Evolutionary conservation across 331 rosid genomes (phyloP), one percentile per base, ranked within the genome.

Genomic region (Spiraea crenata): DNA sequence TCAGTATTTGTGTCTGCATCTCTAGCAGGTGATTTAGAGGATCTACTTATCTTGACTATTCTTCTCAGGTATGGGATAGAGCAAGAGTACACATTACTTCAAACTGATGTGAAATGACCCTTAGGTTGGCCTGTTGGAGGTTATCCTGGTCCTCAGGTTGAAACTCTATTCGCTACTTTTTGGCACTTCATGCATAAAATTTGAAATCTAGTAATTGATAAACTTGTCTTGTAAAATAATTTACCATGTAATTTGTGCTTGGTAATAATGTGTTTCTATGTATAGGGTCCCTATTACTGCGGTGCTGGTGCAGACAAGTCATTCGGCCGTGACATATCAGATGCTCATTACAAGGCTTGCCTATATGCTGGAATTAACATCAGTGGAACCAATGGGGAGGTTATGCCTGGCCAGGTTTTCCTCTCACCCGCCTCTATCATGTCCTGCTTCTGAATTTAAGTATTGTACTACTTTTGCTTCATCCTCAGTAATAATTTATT

Each of bases 281-380:
- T 73, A 46, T 70, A 95, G 99, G 99, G 99, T 78, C 99, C 99
- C 31, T 95, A 91, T 45, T 91, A 95, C 86, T 95, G 99, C 60
- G 79, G 80, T 57, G 99, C 91, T 0, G 99, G 99, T 65, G 96
- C 99, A 5, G 99, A 95, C 70, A 95, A 95, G 86, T 95, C 99
- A 62, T 95, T 89, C 54, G 99, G 99, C 48, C 99, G 99, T 74
- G 99, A 95, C 78, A 91, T 95, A 72, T 89, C 99, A 67, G 99
- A 95, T 85, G 96, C 99, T 71, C 98, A 95, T 83, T 95, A 95
- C 87, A 95, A 95, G 89, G 99, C 99, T 79, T 95, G 99, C 78
- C 76, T 95, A 50, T 91, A 85, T 78, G 99, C 99, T 50, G 98
- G 99, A 78, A 91, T 95, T 65, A 91, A 95, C 84, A 86, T 95